phyloP scores from a whole-genome alignment of 1,139 yeast genomes.

The Pichia sp. region DNA sequence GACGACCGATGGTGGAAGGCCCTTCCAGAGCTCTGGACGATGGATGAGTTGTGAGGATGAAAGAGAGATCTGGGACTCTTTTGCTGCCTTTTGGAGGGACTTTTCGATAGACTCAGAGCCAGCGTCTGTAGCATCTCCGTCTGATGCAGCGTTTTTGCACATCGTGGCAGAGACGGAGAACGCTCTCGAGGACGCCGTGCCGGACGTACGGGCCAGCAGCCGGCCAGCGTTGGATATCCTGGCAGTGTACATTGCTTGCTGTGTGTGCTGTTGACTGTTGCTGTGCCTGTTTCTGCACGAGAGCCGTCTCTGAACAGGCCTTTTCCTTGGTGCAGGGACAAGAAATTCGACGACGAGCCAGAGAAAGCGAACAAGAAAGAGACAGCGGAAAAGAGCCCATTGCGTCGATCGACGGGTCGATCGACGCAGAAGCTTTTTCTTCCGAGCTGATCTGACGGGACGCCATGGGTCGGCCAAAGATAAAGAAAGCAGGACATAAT shows the following conservation, averaged over 20 bases:
- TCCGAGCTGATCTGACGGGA: no score
- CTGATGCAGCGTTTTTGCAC: conserved; percentile 1
- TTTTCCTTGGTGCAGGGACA: no score
- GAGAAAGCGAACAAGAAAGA: not conserved
- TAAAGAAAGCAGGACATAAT: no score
- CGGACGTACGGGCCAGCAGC: not conserved
- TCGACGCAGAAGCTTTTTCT: not conserved
- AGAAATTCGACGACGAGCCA: conserved; percentile 1
- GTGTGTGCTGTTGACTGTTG: not conserved
- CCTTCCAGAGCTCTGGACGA: conserved; percentile 66
- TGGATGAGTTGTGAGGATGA: conserved; percentile 25
- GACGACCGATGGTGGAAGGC: conserved; percentile 59
- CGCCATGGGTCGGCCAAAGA: not conserved
- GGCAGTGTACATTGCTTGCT: not conserved
- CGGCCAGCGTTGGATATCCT: not conserved
- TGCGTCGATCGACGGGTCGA: conserved; percentile 3
- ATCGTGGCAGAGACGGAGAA: conserved; percentile 7
- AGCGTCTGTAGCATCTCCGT: not conserved
- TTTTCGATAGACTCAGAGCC: conserved; percentile 1
- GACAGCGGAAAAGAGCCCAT: not conserved
- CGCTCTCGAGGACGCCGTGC: not conserved
- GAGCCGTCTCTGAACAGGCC: no score
- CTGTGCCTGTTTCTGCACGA: no score
- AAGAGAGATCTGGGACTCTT: conserved; percentile 17
- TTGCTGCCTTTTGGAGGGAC: conserved; percentile 11